Evolutionary conservation across 1,284 basidiomycete species (phyloP).

Genomic region (Cryptococcus deneoformans): DNA sequence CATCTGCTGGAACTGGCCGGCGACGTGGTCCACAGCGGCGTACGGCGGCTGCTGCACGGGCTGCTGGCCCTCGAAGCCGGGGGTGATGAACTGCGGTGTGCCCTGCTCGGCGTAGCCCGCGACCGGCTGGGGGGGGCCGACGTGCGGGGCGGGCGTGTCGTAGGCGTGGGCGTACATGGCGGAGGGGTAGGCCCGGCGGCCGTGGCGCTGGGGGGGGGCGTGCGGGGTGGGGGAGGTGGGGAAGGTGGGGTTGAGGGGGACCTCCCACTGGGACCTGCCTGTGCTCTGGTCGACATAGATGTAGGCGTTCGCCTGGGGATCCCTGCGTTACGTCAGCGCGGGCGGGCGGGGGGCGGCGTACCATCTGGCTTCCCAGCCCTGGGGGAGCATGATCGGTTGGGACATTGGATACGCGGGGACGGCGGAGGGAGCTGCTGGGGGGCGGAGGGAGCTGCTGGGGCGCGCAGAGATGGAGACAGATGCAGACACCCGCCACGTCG

Average conservation of each 20-base stretch:
- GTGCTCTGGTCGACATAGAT: conserved; percentile 64
- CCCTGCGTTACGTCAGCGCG: conserved; percentile 56
- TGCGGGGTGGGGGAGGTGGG: conserved; percentile 12
- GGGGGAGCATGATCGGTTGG: conserved; percentile 36
- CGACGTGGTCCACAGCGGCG: conserved; percentile 60
- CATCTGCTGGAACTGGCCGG: conserved; percentile 87
- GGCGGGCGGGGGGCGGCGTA: conserved; percentile 45
- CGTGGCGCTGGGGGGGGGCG: conserved; percentile 43
- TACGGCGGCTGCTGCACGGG: conserved; percentile 40
- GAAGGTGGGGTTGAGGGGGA: conserved; percentile 42
- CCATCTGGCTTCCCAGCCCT: conserved; percentile 90
- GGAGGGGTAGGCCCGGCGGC: conserved; percentile 85
- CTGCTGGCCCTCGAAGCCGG: conserved; percentile 62
- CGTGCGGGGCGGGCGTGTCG: conserved; percentile 25
- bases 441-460: no score
- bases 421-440: neutral
- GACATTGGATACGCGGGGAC: conserved; percentile 4
- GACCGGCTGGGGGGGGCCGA: conserved; percentile 48
- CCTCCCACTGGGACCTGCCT: conserved; percentile 66
- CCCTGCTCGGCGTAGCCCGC: conserved; percentile 48
- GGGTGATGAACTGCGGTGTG: conserved; percentile 67
- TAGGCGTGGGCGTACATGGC: conserved; percentile 72
- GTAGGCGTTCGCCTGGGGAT: conserved; percentile 72
- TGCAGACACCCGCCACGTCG: no score
- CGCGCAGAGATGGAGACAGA: no score